Evolutionary conservation across 768 basidiomycete genomes (phyloP).

Genomic region (Phanerodontia chrysosporium): DNA sequence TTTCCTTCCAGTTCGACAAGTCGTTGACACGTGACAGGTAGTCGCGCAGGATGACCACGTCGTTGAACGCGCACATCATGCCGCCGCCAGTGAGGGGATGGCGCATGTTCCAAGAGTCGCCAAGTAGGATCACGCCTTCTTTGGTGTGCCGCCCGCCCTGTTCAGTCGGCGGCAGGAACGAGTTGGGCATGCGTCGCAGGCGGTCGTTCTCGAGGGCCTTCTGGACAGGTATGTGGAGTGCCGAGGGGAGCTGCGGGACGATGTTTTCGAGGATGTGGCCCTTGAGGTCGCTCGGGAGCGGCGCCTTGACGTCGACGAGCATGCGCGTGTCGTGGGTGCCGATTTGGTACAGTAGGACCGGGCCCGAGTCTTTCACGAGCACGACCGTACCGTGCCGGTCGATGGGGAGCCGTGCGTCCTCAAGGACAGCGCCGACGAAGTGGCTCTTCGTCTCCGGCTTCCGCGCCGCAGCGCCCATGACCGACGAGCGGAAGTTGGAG

Average conservation of each 20-base stretch:
- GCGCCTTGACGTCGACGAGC: conserved; percentile 83
- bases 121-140: conserved; percentile 78
- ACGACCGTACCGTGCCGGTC: conserved; percentile 80
- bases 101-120: conserved; percentile 99
- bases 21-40: conserved; percentile 47
- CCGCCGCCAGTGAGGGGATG: conserved; percentile 97
- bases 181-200: conserved; percentile 91
- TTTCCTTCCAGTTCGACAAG: conserved; percentile 45
- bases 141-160: conserved; percentile 50
- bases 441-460: conserved; percentile 64
- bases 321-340: conserved; percentile 86
- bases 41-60: conserved; percentile 69
- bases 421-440: conserved; percentile 83
- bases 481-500: conserved; percentile 78
- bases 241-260: conserved; percentile 74
- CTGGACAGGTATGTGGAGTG: conserved; percentile 61
- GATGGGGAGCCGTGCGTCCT: conserved; percentile 69
- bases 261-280: conserved; percentile 68
- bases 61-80: conserved; percentile 93
- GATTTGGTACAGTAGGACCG: conserved; percentile 92
- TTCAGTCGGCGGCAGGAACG: conserved; percentile 77
- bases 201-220: conserved; percentile 75
- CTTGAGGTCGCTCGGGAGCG: conserved; percentile 79
- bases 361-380: conserved; percentile 76
- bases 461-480: conserved; percentile 48